Evolutionary conservation across 2,329 filamentous ascomycete species (phyloP), one percentile per base, ranked within the genome.

Genomic region (Phoma herbarum): DNA sequence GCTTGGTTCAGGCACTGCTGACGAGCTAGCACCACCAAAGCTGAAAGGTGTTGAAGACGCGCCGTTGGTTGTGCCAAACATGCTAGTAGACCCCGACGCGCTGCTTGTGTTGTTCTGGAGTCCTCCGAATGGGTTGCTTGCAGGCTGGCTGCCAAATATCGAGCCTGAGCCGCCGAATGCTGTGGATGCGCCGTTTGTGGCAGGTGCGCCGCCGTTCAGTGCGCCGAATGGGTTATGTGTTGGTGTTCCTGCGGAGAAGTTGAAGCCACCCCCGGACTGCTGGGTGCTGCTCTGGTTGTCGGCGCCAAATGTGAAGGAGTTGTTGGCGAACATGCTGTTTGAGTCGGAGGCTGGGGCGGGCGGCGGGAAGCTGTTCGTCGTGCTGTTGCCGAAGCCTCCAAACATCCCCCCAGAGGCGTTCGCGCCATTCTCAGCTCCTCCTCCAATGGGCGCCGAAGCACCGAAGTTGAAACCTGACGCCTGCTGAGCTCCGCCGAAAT

Each of bases 341-440:
- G 72, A 63, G 16, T 66, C 60, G 1, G 67, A 48, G 3, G 70
- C 39, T 50, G 72, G 71, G 5, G 70, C 65, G 14, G 72, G 70
- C 9, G 72, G 72, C 14, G 74, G 73, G 53, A 75, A 75, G 61
- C 71, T 75, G 60, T 51, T 75, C 6, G 69, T 72, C 9, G 67
- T 55, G 61, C 47, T 59, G 25, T 54, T 61, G 4, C 67, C 67
- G 31, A 69, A 69, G 7, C 45, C 53, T 23, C 58, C 56, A 22
- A 63, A 61, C 44, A 56, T 67, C 51, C 52, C 43, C 11, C 43
- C 48, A 31, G 51, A 29, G 11, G 44, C n/a, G 6, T 48, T 57
- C 33, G 45, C 51, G 52, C 53, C 29, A 44, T 47, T 52, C 41
- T 56, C 62, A 56, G 55, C 54, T 29, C 61, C 61, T 50, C 57